phyloP scores from a whole-genome alignment of 2,329 filamentous ascomycete species.

The Geosmithia morbida region DNA sequence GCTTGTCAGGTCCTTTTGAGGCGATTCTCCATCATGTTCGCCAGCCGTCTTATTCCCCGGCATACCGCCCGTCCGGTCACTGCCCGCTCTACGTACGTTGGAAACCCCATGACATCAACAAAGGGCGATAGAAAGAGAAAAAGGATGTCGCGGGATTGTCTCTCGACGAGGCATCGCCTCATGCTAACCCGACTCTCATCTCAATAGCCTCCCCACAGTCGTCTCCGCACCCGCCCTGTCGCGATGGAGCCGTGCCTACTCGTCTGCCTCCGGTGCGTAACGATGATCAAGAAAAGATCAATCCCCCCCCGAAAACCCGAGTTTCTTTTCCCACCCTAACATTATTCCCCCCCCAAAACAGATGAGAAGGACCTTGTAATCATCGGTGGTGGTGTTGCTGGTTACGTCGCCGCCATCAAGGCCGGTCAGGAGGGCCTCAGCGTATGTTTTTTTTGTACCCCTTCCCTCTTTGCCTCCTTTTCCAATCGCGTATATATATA shows the following conservation, averaged over 20 bases:
- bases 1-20: slow-evolving; percentile 1
- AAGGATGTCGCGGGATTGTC: background rate
- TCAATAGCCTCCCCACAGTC: slow-evolving; percentile 27
- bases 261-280: slow-evolving; percentile 39
- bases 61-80: slow-evolving; percentile 40
- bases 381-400: slow-evolving; percentile 94
- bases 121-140: background rate
- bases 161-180: background rate
- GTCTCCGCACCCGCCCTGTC: slow-evolving; percentile 28
- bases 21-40: slow-evolving; percentile 35
- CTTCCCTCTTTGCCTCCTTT: background rate
- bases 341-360: slow-evolving; percentile 20
- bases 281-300: slow-evolving; percentile 5
- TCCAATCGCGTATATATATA: background rate
- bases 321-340: slow-evolving; percentile 1
- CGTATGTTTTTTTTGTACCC: slow-evolving; percentile 33
- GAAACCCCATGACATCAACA: background rate
- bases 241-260: slow-evolving; percentile 44
- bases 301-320: background rate
- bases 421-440: slow-evolving; percentile 95
- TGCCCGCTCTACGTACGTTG: slow-evolving; percentile 37
- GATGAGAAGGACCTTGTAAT: slow-evolving; percentile 95
- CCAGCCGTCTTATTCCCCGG: slow-evolving; percentile 46
- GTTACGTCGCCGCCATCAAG: slow-evolving; percentile 98
- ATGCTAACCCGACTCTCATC: slow-evolving; percentile 9